Conservation (phyloP, 176 grass and related monocot species). For the Phragmites australis region DNA sequence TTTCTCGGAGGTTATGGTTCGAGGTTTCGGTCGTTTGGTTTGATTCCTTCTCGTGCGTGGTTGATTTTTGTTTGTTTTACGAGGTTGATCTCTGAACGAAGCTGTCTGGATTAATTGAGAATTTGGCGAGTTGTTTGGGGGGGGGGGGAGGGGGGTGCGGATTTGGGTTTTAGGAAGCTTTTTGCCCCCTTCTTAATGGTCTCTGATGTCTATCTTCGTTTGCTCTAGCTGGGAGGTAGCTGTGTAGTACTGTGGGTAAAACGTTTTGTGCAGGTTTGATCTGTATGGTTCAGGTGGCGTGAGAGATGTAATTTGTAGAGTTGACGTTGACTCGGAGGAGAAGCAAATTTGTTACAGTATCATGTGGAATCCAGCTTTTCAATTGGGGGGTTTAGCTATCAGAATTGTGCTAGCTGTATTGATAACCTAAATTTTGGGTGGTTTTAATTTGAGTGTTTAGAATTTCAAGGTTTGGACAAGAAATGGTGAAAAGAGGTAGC, state of each 20-base stretch:
- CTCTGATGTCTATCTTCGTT: not conserved
- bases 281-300: not conserved
- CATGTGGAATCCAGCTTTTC: not conserved
- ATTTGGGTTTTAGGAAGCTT: not conserved
- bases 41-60: not conserved
- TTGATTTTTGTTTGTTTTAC: not conserved
- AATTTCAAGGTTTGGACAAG: not conserved
- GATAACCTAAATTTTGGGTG: conserved; percentile 5
- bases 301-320: not conserved
- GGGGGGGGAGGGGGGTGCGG: not conserved
- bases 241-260: not conserved
- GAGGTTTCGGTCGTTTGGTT: not conserved
- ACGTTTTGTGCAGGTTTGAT: not conserved
- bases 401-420: conserved; percentile 4
- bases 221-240: not conserved
- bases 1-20: not conserved
- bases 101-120: not conserved
- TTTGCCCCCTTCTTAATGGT: not conserved
- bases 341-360: not conserved
- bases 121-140: not conserved
- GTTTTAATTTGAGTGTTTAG: not conserved
- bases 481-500: not conserved
- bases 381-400: not conserved
- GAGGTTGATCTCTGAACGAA: conserved; percentile 37
- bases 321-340: not conserved